Evolutionary conservation across 768 basidiomycete species (phyloP), one percentile per base, ranked within the genome.

Genomic region (Pholiota microspora): DNA sequence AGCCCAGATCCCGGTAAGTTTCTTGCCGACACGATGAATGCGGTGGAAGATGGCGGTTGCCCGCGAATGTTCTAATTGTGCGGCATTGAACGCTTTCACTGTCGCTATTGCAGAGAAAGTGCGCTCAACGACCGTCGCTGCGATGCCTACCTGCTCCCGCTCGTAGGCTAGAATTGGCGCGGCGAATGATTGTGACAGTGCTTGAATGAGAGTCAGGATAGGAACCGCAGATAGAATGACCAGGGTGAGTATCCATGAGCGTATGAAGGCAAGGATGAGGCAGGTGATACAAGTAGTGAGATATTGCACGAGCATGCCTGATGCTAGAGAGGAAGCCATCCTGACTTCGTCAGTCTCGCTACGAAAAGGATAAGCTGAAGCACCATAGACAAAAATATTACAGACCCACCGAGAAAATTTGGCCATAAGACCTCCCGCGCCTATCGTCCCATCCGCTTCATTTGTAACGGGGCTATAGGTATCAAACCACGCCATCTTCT

Each of bases 311-410:
- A 91, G 67, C 61, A 84, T 80, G 25, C 94, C 94, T 24, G 87
- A 77, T 13, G 88, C 87, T 32, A 92, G 79, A 2, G 92, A 91
- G 10, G 87, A 84, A 0, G 92, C 95, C 58, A 85, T 77, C 42
- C 96, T 86, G 40, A 97, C 89, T 58, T 97, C 92, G 70, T 98
- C 94, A 6, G 95, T 97, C 70, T 98, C 96, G 59, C 94, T 98
- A 64, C 29, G 18, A 21, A 27, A 35, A 44, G 5, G 50, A 51
- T 28, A 45, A 50, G 42, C 16, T 28, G 36, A 24, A 18, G 42
- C 24, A 27, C 7, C 8, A 25, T 55, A 42, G 27, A 23, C 15
- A 35, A 36, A n/a, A 31, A 6, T 12, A 31, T 31, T 31, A 6
- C 29, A 23, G 25, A 64, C 71, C 45, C 54, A 92, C 93, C 85